Evolutionary conservation across 2,329 filamentous ascomycete species (phyloP).

Genomic region (Aspergillus glaucus): DNA sequence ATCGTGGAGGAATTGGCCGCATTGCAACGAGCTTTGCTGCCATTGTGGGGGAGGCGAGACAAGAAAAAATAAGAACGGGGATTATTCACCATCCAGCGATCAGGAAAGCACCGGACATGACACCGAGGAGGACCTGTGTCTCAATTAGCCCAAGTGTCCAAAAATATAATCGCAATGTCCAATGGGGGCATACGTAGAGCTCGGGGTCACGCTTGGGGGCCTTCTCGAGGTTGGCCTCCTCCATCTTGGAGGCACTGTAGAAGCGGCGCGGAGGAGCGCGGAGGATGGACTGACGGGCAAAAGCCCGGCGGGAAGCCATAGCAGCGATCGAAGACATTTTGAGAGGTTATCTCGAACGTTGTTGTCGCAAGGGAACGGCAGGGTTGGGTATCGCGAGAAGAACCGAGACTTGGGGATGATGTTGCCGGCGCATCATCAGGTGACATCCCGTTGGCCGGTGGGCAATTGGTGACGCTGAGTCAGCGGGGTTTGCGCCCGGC

Average conservation of each 20-base stretch:
- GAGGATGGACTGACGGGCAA: conserved; percentile 35
- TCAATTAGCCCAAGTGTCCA: conserved; percentile 9
- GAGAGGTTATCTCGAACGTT: background rate
- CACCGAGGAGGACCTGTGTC: conserved; percentile 72
- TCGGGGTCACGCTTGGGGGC: conserved; percentile 66
- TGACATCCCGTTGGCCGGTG: conserved; percentile 18
- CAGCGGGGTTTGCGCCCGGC: conserved; percentile 2
- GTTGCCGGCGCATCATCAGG: conserved; percentile 25
- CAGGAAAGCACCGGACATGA: conserved; percentile 84
- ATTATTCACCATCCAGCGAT: conserved; percentile 66
- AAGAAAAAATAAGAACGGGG: conserved; percentile 6
- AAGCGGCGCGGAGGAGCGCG: conserved; percentile 37
- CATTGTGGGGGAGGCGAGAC: conserved; percentile 2
- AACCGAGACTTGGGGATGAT: conserved; percentile 22
- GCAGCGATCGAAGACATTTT: conserved; percentile 40
- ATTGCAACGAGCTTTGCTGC: background rate
- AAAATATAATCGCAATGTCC: conserved; percentile 6
- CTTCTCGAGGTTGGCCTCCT: conserved; percentile 51
- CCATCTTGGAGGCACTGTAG: conserved; percentile 37
- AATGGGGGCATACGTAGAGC: conserved; percentile 57
- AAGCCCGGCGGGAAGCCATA: conserved; percentile 36
- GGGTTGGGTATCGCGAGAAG: background rate
- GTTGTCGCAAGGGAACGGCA: conserved; percentile 12
- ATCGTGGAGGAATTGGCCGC: background rate
- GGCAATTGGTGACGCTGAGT: conserved; percentile 12